These are phyloP conservation scores for Podila clonocystis DNA, from an alignment of 192 early-diverging fungal genomes.

Conservation along the genomic window DNA sequence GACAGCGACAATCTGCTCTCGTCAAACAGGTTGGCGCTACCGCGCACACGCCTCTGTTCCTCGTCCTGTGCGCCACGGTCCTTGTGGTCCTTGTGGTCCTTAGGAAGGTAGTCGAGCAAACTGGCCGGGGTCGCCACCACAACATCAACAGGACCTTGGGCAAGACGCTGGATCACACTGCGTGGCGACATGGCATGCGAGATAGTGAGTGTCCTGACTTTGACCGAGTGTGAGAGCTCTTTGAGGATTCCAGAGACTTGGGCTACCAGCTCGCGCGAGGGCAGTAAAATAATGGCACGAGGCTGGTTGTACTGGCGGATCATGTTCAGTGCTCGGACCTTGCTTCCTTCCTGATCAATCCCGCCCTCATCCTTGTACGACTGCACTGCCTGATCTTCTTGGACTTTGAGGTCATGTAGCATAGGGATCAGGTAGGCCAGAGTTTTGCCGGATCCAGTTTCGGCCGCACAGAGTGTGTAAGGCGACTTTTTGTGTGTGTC, in stretches of 20 bases:
- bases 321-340: constrained; percentile 20
- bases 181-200: constrained; percentile 58
- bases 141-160: constrained; percentile 80
- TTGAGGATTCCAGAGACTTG: constrained; percentile 86
- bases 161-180: constrained; percentile 57
- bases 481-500: constrained; percentile 28
- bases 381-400: constrained; percentile 62
- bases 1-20: constrained; percentile 67
- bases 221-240: constrained; percentile 70
- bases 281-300: constrained; percentile 86
- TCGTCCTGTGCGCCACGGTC: background rate
- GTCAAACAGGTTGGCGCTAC: constrained; percentile 14
- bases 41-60: constrained; percentile 18
- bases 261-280: constrained; percentile 86
- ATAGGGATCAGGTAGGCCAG: constrained; percentile 87
- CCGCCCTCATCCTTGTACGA: constrained; percentile 16
- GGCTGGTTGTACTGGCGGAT: constrained; percentile 81
- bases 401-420: constrained; percentile 75
- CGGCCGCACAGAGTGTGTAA: constrained; percentile 81
- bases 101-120: constrained; percentile 62
- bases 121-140: constrained; percentile 85
- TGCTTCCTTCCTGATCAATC: constrained; percentile 26
- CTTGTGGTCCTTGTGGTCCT: constrained; percentile 3
- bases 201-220: constrained; percentile 73
- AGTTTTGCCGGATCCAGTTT: constrained; percentile 95